Base-by-base conservation (phyloP, 371 early-diverging fungal species). In the Actinomucor elegans region DNA sequence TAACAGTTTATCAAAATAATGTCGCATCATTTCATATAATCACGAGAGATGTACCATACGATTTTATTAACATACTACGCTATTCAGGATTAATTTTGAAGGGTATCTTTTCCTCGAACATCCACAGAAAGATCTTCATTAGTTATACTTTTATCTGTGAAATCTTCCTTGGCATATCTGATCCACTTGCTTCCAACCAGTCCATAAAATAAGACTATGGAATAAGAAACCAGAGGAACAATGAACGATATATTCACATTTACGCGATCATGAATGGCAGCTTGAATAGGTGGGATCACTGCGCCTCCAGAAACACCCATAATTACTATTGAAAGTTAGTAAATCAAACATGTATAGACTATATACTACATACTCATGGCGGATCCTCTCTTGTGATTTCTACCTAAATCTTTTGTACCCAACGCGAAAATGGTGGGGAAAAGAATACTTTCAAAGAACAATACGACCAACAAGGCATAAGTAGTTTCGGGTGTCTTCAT, bases 281-380 rank as follows among this genome's bases (percentile, higher is more conserved):
- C 77, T 57, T 68, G 68, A 21, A 76, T 24, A 14, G 73, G 64
- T 1, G 77, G 77, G 26, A 76, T 55, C 1, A 76, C 53, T 5
- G 71, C 71, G 41, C 77, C 77, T 26, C 77, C 77, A 40, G 57
- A 58, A 8, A 76, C 73, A 51, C 77, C 73, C 68, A 70, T 70
- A 26, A 76, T 59, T 34, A 73, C 75, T 75, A 50, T 26, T 24
- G 7, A 10, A 28, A 26, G 27, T 26, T 15, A 24, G 17, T 23
- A 15, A 21, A 41, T 12, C 23, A 40, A 5, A 12, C 14, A 28
- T 41, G 14, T 12, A 40, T 26, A 37, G 7, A 44, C 5, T 15
- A 36, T 32, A 10, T 32, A 6, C 10, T 15, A 31, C 62, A 52
- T 71, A 75, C 75, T 48, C 15, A 70, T 34, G 9, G 76, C 63